Evolutionary conservation across 495 filamentous ascomycete genomes (phyloP), one percentile per base, ranked within the genome.

Genomic region (Tuber magnatum): DNA sequence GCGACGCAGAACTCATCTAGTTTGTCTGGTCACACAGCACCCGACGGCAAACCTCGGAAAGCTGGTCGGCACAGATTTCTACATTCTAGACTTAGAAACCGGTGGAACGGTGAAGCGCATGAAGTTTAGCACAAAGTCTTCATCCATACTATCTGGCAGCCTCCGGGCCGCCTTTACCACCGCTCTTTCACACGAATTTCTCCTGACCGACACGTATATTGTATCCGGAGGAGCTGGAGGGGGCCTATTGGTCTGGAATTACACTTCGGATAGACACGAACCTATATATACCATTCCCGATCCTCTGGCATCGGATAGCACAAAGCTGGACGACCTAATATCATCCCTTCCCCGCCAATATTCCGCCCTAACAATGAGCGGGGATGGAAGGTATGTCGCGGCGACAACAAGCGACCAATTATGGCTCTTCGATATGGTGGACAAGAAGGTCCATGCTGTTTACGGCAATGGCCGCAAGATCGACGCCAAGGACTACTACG

Each of bases 361-460:
- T 68, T 83, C 82, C 2, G 71, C 73, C 14, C 48, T 83, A 56
- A 76, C 82, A 12, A 71, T 83, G 68, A 83, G 81, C n/a, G 75
- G 70, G 3, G 80, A 80, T 44, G 82, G 82, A 20, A 71, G 82
- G 24, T 83, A 77, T 51, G 73, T 83, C 4, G 82, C 77, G 24
- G 82, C 82, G 1, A 79, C 82, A 38, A 83, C 78, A 42, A 83
- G 82, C 73, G 82, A 83, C 35, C 81, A 83, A 44, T 51, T 83
- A 18, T 82, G 83, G 75, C 68, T 83, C 46, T 82, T 83, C 46
- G 82, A 83, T 44, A 83, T 83, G 82, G 74, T 83, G 18, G 74
- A 78, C 16, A 83, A 83, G 73, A 77, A 75, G 44, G 74, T 83
- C 9, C 72, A 76, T 18, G 77, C 77, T 8, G 73, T 76, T 65